Base-by-base conservation (phyloP, 192 early-diverging fungal species). In the Linnemannia schmuckeri region DNA sequence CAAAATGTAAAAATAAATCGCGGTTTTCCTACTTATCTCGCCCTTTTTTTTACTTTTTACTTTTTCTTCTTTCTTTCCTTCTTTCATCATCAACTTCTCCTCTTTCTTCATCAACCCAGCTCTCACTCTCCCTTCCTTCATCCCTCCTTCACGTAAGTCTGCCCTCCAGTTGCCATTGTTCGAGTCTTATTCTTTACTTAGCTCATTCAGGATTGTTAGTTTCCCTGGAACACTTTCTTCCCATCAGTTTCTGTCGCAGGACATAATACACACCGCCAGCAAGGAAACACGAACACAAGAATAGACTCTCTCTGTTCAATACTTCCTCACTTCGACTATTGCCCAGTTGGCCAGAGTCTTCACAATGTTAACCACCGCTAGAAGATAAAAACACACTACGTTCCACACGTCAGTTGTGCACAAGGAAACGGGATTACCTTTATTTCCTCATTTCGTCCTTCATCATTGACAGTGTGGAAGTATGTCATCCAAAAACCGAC, bases 61-160 rank as follows among this genome's bases (percentile, higher is more conserved):
- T n/a, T 55, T 33, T 27, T n/a, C 20, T 38, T 40, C 47, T 41
- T 71, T 55, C 49, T 42, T 22, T 55, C 30, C 24, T 37, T 54
- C 69, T 44, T 72, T 71, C 46, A 70, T 40, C 33, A 22, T 40
- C 33, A 22, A 70, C 33, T 24, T 54, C 69, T 41, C 49, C 33
- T 70, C 70, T 46, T 54, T 46, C 46, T 49, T 37, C 27, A 37
- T 35, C 35, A 42, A 52, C 37, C 24, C n/a, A 35, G 9, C 37
- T 15, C 37, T 17, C 49, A 33, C 74, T 41, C 77, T 30, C 30
- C n/a, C 17, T 77, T 49, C 66, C 0, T 77, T 40, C 55, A 17
- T 70, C 66, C 30, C 52, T 7, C 57, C 42, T 30, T 70, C 55
- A 57, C 55, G 69, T 70, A 70, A 70, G 69, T 70, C 35, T 70